Base-by-base conservation (phyloP, 805 yeast species). In the Candida qinlingensis region DNA sequence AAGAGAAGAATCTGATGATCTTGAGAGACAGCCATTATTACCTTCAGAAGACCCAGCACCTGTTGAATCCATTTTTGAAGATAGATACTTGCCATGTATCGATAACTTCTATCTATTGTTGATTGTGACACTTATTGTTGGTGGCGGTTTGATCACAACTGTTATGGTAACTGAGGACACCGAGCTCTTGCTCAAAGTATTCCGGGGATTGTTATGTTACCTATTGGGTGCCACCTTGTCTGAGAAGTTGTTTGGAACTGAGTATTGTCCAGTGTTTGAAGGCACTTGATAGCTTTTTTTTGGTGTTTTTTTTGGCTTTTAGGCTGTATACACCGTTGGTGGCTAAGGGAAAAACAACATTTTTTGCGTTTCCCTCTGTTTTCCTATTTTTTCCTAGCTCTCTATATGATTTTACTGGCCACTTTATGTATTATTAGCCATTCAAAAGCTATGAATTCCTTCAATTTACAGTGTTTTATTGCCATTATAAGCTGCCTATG, bases 161-260 rank as follows among this genome's bases (percentile, higher is more conserved):
- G 19, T 56, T 28, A 11, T 54, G 3, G 27, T 38, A 1, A 58
- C 57, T 11, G 60, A 59, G 2, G 62, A 60, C 19, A 42, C 50
- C 2, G 42, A 52, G 9, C 41, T 57, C 7, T 49, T 60, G 44
- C n/a, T 47, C 1, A 44, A 49, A 10, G 41, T 58, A 1, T 4
- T 57, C 11, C 55, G 47, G 37, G 62, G 58, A 0, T 9, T 56
- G 1, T 4, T 57, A 1, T 60, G 64, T 36, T 56, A 59, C 37
- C 28, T 57, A 5, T 30, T 58, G 10, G 62, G 62, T 6, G 11
- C 37, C 3, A 39, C 27, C 1, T 3, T 43, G 3, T 25, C 53
- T 5, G 12, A 40, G 4, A 27, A 7, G 1, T 31, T 55, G 31
- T 54, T 60, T 35, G 63, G 62, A 1, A 33, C 41, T 4, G 50